phyloP scores from a whole-genome alignment of 176 grass and related monocot species.

The Oryza meyeriana region DNA sequence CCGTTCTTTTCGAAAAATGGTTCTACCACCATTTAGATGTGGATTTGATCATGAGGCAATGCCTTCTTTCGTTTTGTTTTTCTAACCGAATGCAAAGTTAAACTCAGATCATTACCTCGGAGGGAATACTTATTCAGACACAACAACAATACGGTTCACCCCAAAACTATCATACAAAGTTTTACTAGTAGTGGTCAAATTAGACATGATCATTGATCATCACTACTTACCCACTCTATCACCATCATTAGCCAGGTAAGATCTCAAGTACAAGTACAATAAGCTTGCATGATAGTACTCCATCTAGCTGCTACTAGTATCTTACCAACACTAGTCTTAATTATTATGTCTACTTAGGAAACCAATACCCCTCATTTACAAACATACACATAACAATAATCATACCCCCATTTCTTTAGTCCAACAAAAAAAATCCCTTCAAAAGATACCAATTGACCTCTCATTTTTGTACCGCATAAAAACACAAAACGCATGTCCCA shows the following conservation, averaged over 20 bases:
- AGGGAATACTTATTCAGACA: no score
- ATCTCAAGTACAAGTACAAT: conserved; percentile 17
- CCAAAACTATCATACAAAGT: neutral
- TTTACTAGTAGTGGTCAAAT: neutral
- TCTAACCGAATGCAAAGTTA: no score
- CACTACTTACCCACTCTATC: conserved; percentile 5
- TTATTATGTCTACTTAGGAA: neutral
- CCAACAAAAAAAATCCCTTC: no score
- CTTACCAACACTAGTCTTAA: conserved; percentile 13
- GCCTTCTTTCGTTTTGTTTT: neutral
- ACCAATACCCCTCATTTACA: neutral
- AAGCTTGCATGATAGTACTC: neutral
- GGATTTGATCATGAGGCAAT: neutral
- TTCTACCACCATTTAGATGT: no score
- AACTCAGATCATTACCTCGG: no score
- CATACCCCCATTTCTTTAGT: neutral
- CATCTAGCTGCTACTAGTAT: neutral
- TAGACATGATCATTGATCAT: neutral
- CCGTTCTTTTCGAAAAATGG: no score
- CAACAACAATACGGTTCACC: neutral
- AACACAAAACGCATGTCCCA: neutral
- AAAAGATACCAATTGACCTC: neutral
- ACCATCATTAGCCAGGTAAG: conserved; percentile 2
- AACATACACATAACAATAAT: neutral
- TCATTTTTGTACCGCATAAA: neutral